A percentile compares a stretch with the other conserved stretches of the same genome.
Evolutionary conservation across 176 grass and related monocot genomes (phyloP).

Genomic region (Carex parvula): DNA sequence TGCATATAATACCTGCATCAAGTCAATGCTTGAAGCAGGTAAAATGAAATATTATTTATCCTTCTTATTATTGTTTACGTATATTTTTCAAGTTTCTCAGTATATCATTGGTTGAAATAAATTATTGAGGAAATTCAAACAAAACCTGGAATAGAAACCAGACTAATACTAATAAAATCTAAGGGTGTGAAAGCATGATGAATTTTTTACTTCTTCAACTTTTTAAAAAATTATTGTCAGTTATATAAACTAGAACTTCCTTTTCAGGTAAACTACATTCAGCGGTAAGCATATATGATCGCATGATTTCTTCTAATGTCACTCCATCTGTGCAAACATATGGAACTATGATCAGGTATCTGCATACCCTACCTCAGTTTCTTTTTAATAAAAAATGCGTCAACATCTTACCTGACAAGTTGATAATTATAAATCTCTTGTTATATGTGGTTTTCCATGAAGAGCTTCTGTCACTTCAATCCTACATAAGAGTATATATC

Average conservation of each 20-base stretch:
- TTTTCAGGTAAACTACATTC: conserved; percentile 79
- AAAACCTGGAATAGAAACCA: not conserved
- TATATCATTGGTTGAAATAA: not conserved
- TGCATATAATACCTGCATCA: conserved; percentile 85
- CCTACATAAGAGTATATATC: not conserved
- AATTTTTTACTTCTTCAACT: not conserved
- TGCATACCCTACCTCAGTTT: not conserved
- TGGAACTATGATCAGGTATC: conserved; percentile 94
- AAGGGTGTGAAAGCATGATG: not conserved
- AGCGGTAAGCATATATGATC: conserved; percentile 62
- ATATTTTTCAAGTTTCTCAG: not conserved
- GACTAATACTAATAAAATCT: not conserved
- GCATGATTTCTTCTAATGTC: conserved; percentile 64
- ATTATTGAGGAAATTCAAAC: conserved; percentile 8
- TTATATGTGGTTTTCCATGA: not conserved
- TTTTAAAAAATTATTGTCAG: not conserved
- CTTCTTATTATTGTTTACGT: not conserved
- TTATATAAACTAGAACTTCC: conserved; percentile 30
- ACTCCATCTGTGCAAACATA: conserved; percentile 66
- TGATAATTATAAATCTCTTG: not conserved
- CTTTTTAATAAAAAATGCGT: not conserved
- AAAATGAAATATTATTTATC: conserved; percentile 22
- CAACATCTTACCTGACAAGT: not conserved
- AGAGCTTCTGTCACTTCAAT: not conserved
- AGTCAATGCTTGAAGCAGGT: conserved; percentile 91